phyloP scores from a whole-genome alignment of 2,329 filamentous ascomycete species.

The Exophiala lecanii-corni region DNA sequence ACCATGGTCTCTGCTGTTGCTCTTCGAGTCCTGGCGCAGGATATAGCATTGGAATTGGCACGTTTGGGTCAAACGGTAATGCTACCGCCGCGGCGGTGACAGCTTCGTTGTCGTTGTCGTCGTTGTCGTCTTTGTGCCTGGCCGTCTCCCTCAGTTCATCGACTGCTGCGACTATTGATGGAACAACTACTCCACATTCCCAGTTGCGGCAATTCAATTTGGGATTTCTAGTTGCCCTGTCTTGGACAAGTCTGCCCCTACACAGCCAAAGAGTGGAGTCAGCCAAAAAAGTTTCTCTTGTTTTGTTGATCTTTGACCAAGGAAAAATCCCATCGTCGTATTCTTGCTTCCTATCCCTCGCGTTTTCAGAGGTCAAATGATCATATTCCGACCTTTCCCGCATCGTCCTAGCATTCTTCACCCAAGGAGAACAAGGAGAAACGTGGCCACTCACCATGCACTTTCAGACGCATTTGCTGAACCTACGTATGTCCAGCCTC shows the following conservation, averaged over 20 bases:
- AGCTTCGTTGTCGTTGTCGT: constrained; percentile 26
- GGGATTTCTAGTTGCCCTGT: constrained; percentile 60
- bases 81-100: constrained; percentile 39
- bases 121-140: constrained; percentile 7
- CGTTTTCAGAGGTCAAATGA: too few species aligned
- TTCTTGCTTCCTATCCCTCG: too few species aligned
- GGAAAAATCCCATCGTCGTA: too few species aligned
- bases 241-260: constrained; percentile 73
- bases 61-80: constrained; percentile 47
- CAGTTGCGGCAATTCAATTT: constrained; percentile 87
- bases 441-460: constrained; percentile 64
- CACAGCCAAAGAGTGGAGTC: background rate
- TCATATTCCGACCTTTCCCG: background rate
- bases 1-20: background rate
- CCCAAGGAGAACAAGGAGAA: background rate
- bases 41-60: constrained; percentile 62
- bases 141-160: constrained; percentile 7
- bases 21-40: constrained; percentile 34
- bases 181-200: constrained; percentile 86
- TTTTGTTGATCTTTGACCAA: background rate
- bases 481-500: constrained; percentile 77
- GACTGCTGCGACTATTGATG: constrained; percentile 44
- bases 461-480: constrained; percentile 90
- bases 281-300: constrained; percentile 1
- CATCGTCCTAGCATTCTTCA: too few species aligned